These are phyloP conservation scores for Pseudopithomyces chartarum DNA, from an alignment of 2,329 filamentous ascomycete genomes.

Conservation along the genomic window DNA sequence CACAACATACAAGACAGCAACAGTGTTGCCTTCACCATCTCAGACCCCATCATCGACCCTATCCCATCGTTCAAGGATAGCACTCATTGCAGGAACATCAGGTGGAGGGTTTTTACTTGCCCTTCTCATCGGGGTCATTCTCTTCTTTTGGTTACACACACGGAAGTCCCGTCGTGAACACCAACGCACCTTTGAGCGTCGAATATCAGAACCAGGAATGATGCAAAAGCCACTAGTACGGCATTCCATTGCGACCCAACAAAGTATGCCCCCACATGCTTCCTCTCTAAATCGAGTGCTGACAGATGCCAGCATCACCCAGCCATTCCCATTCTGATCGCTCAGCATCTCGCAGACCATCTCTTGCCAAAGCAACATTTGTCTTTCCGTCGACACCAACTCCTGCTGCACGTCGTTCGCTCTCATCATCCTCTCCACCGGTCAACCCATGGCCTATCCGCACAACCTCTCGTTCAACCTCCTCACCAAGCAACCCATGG, in stretches of 20 bases:
- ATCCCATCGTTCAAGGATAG: background rate
- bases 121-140: background rate
- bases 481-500: background rate
- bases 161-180: conserved; percentile 2
- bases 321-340: background rate
- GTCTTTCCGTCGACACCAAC: too few species aligned
- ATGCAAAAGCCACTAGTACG: background rate
- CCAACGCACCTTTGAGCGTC: background rate
- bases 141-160: conserved; percentile 1
- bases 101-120: background rate
- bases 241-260: background rate
- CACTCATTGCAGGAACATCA: conserved; percentile 2
- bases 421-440: too few species aligned
- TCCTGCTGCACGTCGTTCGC: too few species aligned
- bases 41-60: background rate
- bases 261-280: background rate
- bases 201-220: background rate
- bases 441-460: too few species aligned
- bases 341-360: background rate
- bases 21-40: background rate
- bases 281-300: background rate
- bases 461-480: too few species aligned
- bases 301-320: background rate
- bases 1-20: background rate
- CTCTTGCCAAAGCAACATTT: too few species aligned